A percentile compares a stretch with the other conserved stretches of the same genome.
phyloP scores from a whole-genome alignment of 768 basidiomycete genomes.

The Russula sp. region DNA sequence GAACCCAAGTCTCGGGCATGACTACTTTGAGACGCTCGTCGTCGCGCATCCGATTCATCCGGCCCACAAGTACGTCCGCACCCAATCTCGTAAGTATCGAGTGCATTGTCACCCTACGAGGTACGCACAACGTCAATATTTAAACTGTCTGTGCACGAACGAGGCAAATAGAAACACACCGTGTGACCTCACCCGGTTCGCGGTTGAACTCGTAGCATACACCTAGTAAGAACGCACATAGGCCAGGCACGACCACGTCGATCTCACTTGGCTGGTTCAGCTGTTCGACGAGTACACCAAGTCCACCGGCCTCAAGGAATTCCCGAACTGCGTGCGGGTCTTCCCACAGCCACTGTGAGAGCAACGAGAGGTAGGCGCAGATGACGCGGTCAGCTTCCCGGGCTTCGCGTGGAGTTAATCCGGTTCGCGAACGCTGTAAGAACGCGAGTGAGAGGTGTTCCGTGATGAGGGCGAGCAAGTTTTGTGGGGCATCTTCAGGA shows the following conservation, averaged over 20 bases:
- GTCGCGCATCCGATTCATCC: slow-evolving; percentile 84
- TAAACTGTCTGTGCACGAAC: not conserved
- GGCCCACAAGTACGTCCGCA: slow-evolving; percentile 81
- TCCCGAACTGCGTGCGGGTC: slow-evolving; percentile 84
- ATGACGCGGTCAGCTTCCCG: slow-evolving; percentile 90
- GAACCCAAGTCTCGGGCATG: slow-evolving; percentile 78
- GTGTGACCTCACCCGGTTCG: slow-evolving; percentile 92
- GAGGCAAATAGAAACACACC: slow-evolving; percentile 47
- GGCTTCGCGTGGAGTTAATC: slow-evolving; percentile 65
- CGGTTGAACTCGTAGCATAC: slow-evolving; percentile 96
- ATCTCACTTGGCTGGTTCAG: slow-evolving; percentile 86
- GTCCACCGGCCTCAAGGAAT: slow-evolving; percentile 85
- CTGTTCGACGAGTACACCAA: slow-evolving; percentile 90
- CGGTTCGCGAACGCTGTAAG: slow-evolving; percentile 66
- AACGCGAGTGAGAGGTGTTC: slow-evolving; percentile 89
- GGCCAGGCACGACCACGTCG: slow-evolving; percentile 82
- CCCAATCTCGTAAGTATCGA: slow-evolving; percentile 89
- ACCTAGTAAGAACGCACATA: slow-evolving; percentile 89
- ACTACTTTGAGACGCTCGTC: slow-evolving; percentile 91
- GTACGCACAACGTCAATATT: not conserved
- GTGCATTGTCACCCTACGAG: slow-evolving; percentile 70
- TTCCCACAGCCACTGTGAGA: slow-evolving; percentile 97
- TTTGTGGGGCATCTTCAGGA: slow-evolving; percentile 65
- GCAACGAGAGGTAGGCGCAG: slow-evolving; percentile 76
- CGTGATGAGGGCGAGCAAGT: slow-evolving; percentile 77